Evolutionary conservation across 345 rosid species (phyloP).

Genomic region (Passiflora organensis): DNA sequence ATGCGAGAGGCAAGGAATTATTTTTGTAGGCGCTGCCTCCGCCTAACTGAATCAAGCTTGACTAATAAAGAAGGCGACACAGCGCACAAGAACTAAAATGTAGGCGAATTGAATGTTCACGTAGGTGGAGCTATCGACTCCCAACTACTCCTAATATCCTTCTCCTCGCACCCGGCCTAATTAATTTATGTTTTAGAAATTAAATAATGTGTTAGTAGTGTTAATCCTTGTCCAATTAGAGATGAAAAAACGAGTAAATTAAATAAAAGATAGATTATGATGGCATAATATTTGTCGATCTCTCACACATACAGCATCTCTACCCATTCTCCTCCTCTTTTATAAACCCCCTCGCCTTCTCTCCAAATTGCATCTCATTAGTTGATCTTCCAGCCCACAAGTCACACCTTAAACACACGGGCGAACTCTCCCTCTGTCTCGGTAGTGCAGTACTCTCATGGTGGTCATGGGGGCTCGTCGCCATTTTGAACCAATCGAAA

Average conservation of each 20-base stretch:
- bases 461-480: slow-evolving; percentile 50
- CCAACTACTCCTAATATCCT: slow-evolving; percentile 53
- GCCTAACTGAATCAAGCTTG: background rate
- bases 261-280: too few species aligned
- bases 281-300: too few species aligned
- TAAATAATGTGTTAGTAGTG: background rate
- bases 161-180: slow-evolving; percentile 34
- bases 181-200: too few species aligned
- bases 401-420: background rate
- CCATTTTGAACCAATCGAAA: slow-evolving; percentile 47
- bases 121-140: slow-evolving; percentile 34
- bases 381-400: background rate
- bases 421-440: background rate
- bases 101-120: slow-evolving; percentile 57
- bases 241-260: too few species aligned
- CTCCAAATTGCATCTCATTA: background rate
- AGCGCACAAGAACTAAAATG: slow-evolving; percentile 39
- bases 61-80: slow-evolving; percentile 24
- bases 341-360: slow-evolving; percentile 22
- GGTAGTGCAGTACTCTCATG: too few species aligned
- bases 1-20: too few species aligned
- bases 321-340: slow-evolving; percentile 5
- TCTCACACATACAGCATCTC: too few species aligned
- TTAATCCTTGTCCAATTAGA: background rate
- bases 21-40: too few species aligned